A percentile compares a stretch with the other conserved stretches of the same genome.
phyloP scores from a whole-genome alignment of 179 eudicot species.

The Vitellaria paradoxa region DNA sequence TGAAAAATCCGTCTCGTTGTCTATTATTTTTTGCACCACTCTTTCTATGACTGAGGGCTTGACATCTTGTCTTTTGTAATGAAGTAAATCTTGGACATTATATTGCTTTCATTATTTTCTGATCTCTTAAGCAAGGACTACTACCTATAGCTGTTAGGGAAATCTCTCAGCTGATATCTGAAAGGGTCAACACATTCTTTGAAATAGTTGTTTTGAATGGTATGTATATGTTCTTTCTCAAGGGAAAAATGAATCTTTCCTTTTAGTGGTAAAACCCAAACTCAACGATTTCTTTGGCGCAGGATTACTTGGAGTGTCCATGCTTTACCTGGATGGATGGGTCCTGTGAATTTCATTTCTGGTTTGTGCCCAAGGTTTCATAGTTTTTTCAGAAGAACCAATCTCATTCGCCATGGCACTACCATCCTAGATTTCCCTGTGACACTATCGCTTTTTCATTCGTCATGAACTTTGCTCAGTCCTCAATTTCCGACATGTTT shows the following conservation, averaged over 20 bases:
- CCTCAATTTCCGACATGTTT: conserved; percentile 60
- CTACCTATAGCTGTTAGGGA: background rate
- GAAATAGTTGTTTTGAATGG: conserved; percentile 22
- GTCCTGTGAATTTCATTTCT: conserved; percentile 53
- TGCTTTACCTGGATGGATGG: conserved; percentile 64
- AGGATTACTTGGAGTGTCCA: conserved; percentile 48
- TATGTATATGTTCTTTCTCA: conserved; percentile 28
- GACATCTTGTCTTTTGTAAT: background rate
- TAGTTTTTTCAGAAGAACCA: conserved; percentile 61
- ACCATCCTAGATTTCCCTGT: conserved; percentile 51
- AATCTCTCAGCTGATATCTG: conserved; percentile 1
- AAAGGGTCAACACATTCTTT: conserved; percentile 16
- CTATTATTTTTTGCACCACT: background rate
- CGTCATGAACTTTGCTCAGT: conserved; percentile 68
- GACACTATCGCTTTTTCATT: conserved; percentile 75
- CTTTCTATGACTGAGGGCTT: background rate
- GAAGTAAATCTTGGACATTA: background rate
- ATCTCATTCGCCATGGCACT: conserved; percentile 66
- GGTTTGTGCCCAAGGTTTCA: conserved; percentile 55
- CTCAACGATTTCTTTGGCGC: conserved; percentile 75
- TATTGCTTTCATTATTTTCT: background rate
- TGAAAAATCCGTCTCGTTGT: background rate
- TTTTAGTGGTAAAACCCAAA: conserved; percentile 27
- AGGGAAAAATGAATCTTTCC: conserved; percentile 24
- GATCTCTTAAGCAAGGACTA: background rate